Conservation (phyloP, 2,329 filamentous ascomycete species). For the Cercospora sp. region DNA sequence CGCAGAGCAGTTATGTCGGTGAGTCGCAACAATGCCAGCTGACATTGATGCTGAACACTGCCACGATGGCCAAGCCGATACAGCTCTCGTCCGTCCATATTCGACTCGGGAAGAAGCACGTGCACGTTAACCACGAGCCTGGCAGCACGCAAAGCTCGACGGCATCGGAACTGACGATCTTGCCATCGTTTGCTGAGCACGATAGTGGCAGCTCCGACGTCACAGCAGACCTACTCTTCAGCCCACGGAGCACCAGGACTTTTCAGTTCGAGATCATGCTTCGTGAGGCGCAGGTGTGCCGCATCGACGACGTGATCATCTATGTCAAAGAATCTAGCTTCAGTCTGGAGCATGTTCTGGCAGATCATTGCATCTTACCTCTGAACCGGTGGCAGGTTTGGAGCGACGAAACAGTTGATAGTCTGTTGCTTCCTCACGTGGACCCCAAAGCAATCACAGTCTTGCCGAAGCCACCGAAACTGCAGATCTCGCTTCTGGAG, state of each 20-base stretch:
- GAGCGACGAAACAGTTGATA: constrained; percentile 21
- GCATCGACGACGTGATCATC: constrained; percentile 64
- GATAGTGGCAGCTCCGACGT: constrained; percentile 21
- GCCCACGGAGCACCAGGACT: constrained; percentile 43
- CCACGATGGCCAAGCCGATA: constrained; percentile 22
- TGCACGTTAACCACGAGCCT: constrained; percentile 17
- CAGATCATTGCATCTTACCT: constrained; percentile 25
- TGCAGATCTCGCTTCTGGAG: constrained; percentile 69
- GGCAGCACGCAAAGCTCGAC: neutral
- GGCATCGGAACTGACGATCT: neutral
- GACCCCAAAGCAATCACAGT: constrained; percentile 65
- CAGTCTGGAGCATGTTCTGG: constrained; percentile 65
- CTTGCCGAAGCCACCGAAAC: constrained; percentile 85
- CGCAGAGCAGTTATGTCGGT: constrained; percentile 59
- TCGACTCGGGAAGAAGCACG: constrained; percentile 22
- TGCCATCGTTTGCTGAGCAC: constrained; percentile 16
- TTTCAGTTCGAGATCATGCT: constrained; percentile 72
- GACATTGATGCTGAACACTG: constrained; percentile 51
- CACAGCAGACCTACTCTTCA: constrained; percentile 20
- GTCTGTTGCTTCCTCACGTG: constrained; percentile 39
- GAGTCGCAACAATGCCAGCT: constrained; percentile 60
- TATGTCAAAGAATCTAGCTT: constrained; percentile 66
- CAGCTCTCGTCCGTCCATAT: constrained; percentile 27
- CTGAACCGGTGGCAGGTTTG: constrained; percentile 21
- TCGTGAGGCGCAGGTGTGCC: constrained; percentile 77